Evolutionary conservation across 2,329 filamentous ascomycete species (phyloP).

Genomic region (Didymella segeticola): DNA sequence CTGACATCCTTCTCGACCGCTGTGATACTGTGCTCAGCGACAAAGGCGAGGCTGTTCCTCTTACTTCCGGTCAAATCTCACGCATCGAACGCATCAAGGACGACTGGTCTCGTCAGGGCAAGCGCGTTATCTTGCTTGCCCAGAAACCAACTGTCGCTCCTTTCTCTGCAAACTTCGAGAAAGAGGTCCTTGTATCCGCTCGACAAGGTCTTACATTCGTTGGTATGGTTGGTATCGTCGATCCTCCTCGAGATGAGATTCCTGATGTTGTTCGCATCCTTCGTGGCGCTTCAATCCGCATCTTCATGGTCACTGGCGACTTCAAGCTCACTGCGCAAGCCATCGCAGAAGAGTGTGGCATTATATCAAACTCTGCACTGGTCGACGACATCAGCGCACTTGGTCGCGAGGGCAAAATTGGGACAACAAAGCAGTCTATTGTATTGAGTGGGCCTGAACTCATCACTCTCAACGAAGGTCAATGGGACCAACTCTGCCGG

Average conservation of each 20-base stretch:
- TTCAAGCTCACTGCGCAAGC: conserved; percentile 77
- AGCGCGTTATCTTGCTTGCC: conserved; percentile 71
- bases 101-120: conserved; percentile 71
- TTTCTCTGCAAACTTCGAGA: conserved; percentile 60
- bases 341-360: conserved; percentile 75
- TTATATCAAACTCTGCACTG: conserved; percentile 62
- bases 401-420: conserved; percentile 40
- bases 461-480: conserved; percentile 67
- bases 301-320: conserved; percentile 84
- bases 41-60: conserved; percentile 59
- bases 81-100: conserved; percentile 69
- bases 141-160: conserved; percentile 60
- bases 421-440: conserved; percentile 34
- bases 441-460: conserved; percentile 58
- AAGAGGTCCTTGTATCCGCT: conserved; percentile 63
- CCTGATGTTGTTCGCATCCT: conserved; percentile 67
- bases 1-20: conserved; percentile 72
- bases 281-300: conserved; percentile 73
- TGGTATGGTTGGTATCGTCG: conserved; percentile 65
- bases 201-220: conserved; percentile 59
- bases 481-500: conserved; percentile 70
- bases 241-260: conserved; percentile 67
- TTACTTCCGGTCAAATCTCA: conserved; percentile 56
- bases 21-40: conserved; percentile 65
- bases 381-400: conserved; percentile 65